phyloP scores from a whole-genome alignment of 345 rosid genomes.

The Cardamine chenopodiifolia region DNA sequence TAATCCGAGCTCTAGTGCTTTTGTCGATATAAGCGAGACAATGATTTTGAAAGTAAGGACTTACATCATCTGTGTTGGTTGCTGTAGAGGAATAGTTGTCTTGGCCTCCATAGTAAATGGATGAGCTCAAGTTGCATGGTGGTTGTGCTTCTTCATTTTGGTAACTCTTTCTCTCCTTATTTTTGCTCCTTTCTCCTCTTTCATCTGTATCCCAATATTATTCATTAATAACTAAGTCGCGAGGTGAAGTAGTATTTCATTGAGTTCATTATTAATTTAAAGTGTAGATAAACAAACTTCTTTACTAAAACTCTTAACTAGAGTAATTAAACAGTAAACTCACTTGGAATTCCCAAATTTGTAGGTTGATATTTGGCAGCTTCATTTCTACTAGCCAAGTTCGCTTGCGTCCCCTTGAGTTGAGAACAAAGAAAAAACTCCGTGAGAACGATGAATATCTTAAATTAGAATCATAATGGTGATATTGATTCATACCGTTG shows the following conservation, averaged over 20 bases:
- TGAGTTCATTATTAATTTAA: not conserved
- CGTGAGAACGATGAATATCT: not conserved
- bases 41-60: conserved; percentile 31
- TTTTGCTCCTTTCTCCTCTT: conserved; percentile 44
- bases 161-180: conserved; percentile 41
- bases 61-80: conserved; percentile 45
- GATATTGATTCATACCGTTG: conserved; percentile 27
- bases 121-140: conserved; percentile 79
- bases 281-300: not conserved
- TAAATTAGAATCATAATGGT: not conserved
- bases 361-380: conserved; percentile 48
- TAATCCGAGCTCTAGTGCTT: not conserved
- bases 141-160: conserved; percentile 62
- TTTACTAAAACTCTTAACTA: not conserved
- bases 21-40: conserved; percentile 1
- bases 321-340: conserved; percentile 15
- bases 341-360: conserved; percentile 40
- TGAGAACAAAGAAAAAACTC: conserved; percentile 8
- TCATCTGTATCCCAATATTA: conserved; percentile 28
- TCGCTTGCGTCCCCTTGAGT: conserved; percentile 40
- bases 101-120: conserved; percentile 93
- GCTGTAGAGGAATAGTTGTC: conserved; percentile 71
- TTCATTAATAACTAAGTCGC: not conserved
- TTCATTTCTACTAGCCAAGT: conserved; percentile 45
- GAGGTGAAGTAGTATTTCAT: conserved; percentile 9